Base-by-base conservation (phyloP, 441 rosid genomes). In the Euphorbia schlechtendalii region DNA sequence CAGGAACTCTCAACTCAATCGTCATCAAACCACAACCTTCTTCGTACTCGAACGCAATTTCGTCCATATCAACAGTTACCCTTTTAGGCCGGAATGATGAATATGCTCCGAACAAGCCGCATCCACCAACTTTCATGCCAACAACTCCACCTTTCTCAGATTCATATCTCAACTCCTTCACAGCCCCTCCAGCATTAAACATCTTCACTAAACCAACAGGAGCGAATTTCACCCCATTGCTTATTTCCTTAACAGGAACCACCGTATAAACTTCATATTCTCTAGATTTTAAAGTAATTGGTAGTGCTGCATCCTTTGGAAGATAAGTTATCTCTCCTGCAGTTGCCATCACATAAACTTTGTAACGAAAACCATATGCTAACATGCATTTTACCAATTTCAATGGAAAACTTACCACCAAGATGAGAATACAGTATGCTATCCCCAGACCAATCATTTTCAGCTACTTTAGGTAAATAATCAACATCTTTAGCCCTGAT, bases 171-270 rank as follows among this genome's bases (percentile, higher is more conserved):
- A 80, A 41, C 49, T 77, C 82, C 73, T 78, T 78, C 71, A 83
- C 71, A 24, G 88, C 90, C 59, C 86, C 90, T 25, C 90, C 84
- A 5, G 85, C 75, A 59, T 81, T 85, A 75, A 83, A 81, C 86
- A 85, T 85, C 76, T 77, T 73, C 49, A 74, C 17, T 9, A 85
- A 75, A 57, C 88, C 86, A 13, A 85, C 69, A 4, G 84, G 81
- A 21, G 82, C 80, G 36, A 85, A 77, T 55, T 22, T 71, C 51
- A 66, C 71, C 46, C 83, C 84, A 22, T 56, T 61, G 28, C 67
- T 36, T 17, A 81, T 21, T 67, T 75, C 82, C 82, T 74, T 81
- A 14, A 79, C 82, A 0, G 93, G 89, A 68, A 65, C 82, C 53
- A 87, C 83, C 0, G 93, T 82, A 64, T 78, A 82, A 61, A 89